Conservation (phyloP, 805 yeast genomes). For the Barnettozyma pratensis region DNA sequence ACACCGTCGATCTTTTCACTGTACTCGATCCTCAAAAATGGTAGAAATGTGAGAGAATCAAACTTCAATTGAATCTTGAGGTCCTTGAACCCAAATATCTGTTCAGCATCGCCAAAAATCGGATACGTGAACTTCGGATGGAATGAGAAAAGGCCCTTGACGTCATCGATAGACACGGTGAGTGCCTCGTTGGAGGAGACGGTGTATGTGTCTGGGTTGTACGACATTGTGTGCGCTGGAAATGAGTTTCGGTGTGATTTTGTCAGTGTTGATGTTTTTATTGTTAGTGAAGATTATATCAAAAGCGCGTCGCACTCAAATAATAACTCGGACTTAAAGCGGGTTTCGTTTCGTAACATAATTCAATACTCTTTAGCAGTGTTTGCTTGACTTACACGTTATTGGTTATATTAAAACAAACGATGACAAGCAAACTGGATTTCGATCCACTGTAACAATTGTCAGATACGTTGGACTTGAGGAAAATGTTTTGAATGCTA, state of each 20-base stretch:
- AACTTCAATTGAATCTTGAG: slow-evolving; percentile 62
- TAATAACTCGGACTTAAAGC: no score
- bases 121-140: slow-evolving; percentile 86
- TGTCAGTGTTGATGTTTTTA: neutral
- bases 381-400: no score
- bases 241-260: neutral
- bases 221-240: slow-evolving; percentile 20
- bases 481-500: no score
- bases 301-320: no score
- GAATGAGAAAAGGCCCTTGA: slow-evolving; percentile 57
- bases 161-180: slow-evolving; percentile 53
- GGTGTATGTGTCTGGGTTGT: slow-evolving; percentile 73
- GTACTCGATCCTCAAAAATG: slow-evolving; percentile 61
- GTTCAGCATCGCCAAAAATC: slow-evolving; percentile 87
- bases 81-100: slow-evolving; percentile 77
- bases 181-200: slow-evolving; percentile 64
- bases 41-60: slow-evolving; percentile 69
- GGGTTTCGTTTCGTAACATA: no score
- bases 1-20: slow-evolving; percentile 50
- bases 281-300: no score
- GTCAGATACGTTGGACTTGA: no score
- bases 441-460: no score
- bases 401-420: no score
- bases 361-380: no score
- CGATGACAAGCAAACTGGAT: no score